Base-by-base conservation (phyloP, 2,329 filamentous ascomycete genomes). In the Fusarium setosum region DNA sequence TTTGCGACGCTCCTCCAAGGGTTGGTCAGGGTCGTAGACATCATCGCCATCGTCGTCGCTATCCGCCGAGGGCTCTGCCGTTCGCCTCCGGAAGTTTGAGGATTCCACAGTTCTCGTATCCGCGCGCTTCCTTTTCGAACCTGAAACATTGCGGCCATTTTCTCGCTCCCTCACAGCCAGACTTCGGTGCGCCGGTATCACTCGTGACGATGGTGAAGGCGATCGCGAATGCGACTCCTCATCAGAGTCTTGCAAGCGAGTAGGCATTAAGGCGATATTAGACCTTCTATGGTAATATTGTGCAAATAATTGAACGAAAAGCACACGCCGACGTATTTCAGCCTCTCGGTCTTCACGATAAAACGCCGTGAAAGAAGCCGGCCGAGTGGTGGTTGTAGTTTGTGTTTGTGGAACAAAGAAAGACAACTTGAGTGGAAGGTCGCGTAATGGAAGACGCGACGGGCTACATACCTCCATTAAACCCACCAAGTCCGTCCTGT, bases 1-100 rank as follows among this genome's bases (percentile, higher is more conserved):
- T 52, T 83, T 80, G 21, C 94, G 86, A 37, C 93, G 88, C 76
- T 94, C 87, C 40, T 91, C 87, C 12, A 91, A 82, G 56, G 93
- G 84, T 74, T 97, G 95, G 61, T 96, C 90, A 1, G 94, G 94
- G 73, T 97, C 92, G 76, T 94, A 97, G 6, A 83, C 81, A 18
- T 86, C 82, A 29, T 61, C 64, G 15, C 56, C 61, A 17, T 69
- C 67, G 21, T 69, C 63, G 15, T 68, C 44, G 45, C 65, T 63
- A 42, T 70, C 58, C 41, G 65, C 8, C 45, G 67, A 41, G 20
- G 72, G 65, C 29, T 72, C 72, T 23, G 42, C 47, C 4, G 70
- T 75, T 29, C 73, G 70, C 20, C 69, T 71, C 51, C 74, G 69
- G 40, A 55, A 47, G 37, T 41, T 72, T 4, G 72, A 69, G 3